phyloP scores from a whole-genome alignment of 75 land plant species.

The Cryptomeria japonica region DNA sequence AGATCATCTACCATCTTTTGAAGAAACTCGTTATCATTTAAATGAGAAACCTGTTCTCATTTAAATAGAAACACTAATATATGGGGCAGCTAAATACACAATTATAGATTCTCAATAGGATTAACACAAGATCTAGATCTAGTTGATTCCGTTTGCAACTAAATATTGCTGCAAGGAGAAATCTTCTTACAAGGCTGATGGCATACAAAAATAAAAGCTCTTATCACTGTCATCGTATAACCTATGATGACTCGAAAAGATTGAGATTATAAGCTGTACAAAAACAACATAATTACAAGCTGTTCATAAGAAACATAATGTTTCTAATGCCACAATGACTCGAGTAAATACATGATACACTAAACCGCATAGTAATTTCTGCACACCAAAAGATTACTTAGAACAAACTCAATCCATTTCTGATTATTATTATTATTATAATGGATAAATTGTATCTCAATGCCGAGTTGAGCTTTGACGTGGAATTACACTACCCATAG shows the following conservation, averaged over 20 bases:
- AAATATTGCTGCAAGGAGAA: not conserved
- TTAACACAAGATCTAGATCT: not conserved
- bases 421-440: not conserved
- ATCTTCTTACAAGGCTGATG: slow-evolving; percentile 7
- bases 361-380: not conserved
- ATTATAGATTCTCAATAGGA: not conserved
- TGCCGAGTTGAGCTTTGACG: slow-evolving; percentile 8
- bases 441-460: not conserved
- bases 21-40: not conserved
- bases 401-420: not conserved
- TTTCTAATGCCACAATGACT: not conserved
- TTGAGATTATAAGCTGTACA: not conserved
- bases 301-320: not conserved
- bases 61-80: not conserved
- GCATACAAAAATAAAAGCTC: not conserved
- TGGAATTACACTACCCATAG: not conserved
- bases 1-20: not conserved
- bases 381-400: not conserved
- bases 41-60: not conserved
- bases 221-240: not conserved
- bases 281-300: not conserved
- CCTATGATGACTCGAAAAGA: not conserved
- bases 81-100: not conserved
- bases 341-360: not conserved
- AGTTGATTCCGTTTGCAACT: not conserved